A percentile compares a stretch with the other conserved stretches of the same genome.
Conservation (phyloP, 495 filamentous ascomycete genomes). For the Pyrenula massariospora region DNA sequence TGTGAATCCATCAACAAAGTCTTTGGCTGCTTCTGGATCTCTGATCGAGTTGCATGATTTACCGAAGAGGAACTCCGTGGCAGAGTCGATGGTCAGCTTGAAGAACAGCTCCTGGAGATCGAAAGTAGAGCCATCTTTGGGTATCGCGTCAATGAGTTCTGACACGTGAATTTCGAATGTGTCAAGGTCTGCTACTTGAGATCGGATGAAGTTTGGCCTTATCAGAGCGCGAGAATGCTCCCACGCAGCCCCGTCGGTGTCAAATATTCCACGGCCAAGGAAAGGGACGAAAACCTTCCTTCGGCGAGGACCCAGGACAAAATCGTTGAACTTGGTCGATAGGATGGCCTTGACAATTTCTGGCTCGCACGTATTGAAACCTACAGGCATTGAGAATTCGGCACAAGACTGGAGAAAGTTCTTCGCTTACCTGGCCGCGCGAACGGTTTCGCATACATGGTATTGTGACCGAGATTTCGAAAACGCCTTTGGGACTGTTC, state of each 20-base stretch:
- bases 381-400: neutral
- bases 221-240: constrained; percentile 50
- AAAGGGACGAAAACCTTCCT: constrained; percentile 37
- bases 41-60: constrained; percentile 11
- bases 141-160: constrained; percentile 31
- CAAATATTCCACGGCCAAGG: constrained; percentile 62
- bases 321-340: constrained; percentile 48
- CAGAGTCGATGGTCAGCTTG: constrained; percentile 52
- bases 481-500: neutral
- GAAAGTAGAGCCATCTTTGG: constrained; percentile 34
- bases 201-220: constrained; percentile 48
- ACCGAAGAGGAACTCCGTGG: constrained; percentile 66
- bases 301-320: constrained; percentile 38
- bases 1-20: constrained; percentile 17
- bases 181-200: constrained; percentile 47
- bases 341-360: constrained; percentile 54
- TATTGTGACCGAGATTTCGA: neutral
- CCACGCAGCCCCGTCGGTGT: constrained; percentile 54
- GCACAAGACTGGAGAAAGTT: neutral
- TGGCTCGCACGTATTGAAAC: constrained; percentile 42
- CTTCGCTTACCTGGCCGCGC: neutral
- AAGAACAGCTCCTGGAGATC: constrained; percentile 60
- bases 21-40: neutral
- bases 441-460: neutral
- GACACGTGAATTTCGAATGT: constrained; percentile 50